phyloP scores from a whole-genome alignment of 768 basidiomycete genomes.

The Trametes punicea region DNA sequence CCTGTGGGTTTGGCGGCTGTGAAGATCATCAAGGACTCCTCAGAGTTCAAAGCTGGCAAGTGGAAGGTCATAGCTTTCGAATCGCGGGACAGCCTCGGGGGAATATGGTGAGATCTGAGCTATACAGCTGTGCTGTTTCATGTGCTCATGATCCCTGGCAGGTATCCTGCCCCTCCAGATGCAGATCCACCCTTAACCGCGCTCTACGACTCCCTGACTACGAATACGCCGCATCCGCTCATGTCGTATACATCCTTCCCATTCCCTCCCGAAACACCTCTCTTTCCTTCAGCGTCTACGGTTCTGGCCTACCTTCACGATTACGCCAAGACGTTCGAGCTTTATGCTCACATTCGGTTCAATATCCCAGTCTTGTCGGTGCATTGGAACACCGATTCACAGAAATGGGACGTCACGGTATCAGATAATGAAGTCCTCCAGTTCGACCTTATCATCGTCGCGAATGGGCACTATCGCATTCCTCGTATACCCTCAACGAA shows the following conservation, averaged over 20 bases:
- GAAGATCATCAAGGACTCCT: slow-evolving; percentile 58
- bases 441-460: slow-evolving; percentile 67
- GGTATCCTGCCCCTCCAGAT: slow-evolving; percentile 54
- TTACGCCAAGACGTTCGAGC: slow-evolving; percentile 60
- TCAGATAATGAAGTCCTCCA: slow-evolving; percentile 28
- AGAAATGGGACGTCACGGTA: slow-evolving; percentile 47
- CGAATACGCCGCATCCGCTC: slow-evolving; percentile 74
- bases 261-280: slow-evolving; percentile 69
- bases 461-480: slow-evolving; percentile 70
- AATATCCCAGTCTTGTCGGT: slow-evolving; percentile 51
- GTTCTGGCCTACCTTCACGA: slow-evolving; percentile 67
- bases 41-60: slow-evolving; percentile 49
- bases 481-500: slow-evolving; percentile 64
- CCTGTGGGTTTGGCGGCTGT: slow-evolving; percentile 70
- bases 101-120: slow-evolving; percentile 61
- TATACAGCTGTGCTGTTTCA: background rate
- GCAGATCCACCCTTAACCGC: slow-evolving; percentile 60
- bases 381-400: slow-evolving; percentile 33
- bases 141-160: slow-evolving; percentile 8
- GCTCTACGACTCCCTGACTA: slow-evolving; percentile 76
- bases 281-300: slow-evolving; percentile 58
- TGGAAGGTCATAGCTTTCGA: slow-evolving; percentile 69
- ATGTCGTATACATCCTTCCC: slow-evolving; percentile 66
- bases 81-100: slow-evolving; percentile 64
- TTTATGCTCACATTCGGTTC: slow-evolving; percentile 61